These are phyloP conservation scores for Naganishia friedmannii DNA, from an alignment of 768 basidiomycete species.

Conservation along the genomic window DNA sequence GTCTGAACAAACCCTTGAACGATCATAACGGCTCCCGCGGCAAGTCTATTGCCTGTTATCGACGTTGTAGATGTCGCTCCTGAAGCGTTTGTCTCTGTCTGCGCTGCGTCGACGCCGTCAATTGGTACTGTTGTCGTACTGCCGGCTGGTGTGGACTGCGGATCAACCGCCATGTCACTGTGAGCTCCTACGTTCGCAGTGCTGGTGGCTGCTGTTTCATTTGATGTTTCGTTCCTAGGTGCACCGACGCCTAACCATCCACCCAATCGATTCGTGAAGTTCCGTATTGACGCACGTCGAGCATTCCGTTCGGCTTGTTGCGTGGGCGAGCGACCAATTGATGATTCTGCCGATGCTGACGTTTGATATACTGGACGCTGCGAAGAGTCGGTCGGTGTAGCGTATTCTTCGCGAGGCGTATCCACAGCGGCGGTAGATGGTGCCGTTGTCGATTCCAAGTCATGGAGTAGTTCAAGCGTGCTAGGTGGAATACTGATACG, in stretches of 20 bases:
- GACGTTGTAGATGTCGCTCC: not conserved
- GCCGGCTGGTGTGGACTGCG: not conserved
- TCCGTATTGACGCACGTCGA: constrained; percentile 9
- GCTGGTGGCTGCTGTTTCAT: not conserved
- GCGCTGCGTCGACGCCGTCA: not conserved
- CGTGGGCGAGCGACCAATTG: not conserved
- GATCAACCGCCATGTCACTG: constrained; percentile 5
- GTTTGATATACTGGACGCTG: not conserved
- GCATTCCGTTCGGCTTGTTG: not conserved
- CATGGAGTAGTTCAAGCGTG: constrained; percentile 18
- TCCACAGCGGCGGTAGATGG: not conserved
- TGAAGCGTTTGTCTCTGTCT: not conserved
- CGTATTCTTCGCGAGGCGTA: not conserved
- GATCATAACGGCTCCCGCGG: constrained; percentile 29
- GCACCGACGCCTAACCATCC: constrained; percentile 13
- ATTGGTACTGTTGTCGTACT: not conserved
- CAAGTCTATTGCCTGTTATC: constrained; percentile 5
- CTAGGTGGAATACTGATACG: constrained; percentile 5
- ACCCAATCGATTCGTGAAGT: constrained; percentile 18
- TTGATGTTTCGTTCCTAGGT: not conserved
- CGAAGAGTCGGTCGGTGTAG: not conserved
- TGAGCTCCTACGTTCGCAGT: constrained; percentile 6
- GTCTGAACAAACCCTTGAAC: constrained; percentile 31
- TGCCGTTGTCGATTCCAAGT: constrained; percentile 10
- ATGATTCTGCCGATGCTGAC: not conserved